Base-by-base conservation (phyloP, 2,329 filamentous ascomycete species). In the Colletotrichum chrysophilum region DNA sequence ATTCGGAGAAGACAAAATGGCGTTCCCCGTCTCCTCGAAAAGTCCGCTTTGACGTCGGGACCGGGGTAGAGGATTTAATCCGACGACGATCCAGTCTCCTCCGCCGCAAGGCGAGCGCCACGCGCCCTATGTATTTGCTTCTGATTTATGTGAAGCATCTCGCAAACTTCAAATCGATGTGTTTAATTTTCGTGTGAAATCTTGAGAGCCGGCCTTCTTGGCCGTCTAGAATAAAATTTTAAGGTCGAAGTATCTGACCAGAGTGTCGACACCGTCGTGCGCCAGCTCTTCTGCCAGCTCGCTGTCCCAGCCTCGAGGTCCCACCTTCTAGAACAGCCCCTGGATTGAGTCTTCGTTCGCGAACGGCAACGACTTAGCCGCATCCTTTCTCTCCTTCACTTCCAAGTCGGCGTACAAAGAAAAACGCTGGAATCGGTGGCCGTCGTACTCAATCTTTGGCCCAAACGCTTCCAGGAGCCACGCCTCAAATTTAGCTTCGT, bases 111-210 rank as follows among this genome's bases (percentile, higher is more conserved):
- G 16, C 2, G 36, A 43, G 2, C 36, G 16, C 0, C 4, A 18
- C 0, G 8, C 36, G 16, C 4, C 36, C 1, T 43, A 8, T 0
- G 0, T 3, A 36, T 16, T 36, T 16, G 34, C 34, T 36, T 36
- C 34, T 0, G 0, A 16, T 4, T 36, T 4, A 2, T 4, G 34
- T 1, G 34, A 36, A 16, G 34, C 0, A 36, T 36, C 34, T 36
- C 34, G 4, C 34, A 0, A 4, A 36, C 0, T 36, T 8, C 34
- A 2, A 36, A 1, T 36, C 0, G 4, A 36, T 0, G 0, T 36
- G 34, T 0, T 14, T 4, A 36, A 4, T 1, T 1, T 1, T 4
- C 34, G 34, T 0, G 1, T 4, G 34, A 0, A 14, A 8, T 36
- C 2, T 36, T 3, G 7, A 36, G 14, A 36, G 14, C 0, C 4